Evolutionary conservation across 352 stramenopile species (phyloP).

Genomic region (Thalassiosira ordinaria): DNA sequence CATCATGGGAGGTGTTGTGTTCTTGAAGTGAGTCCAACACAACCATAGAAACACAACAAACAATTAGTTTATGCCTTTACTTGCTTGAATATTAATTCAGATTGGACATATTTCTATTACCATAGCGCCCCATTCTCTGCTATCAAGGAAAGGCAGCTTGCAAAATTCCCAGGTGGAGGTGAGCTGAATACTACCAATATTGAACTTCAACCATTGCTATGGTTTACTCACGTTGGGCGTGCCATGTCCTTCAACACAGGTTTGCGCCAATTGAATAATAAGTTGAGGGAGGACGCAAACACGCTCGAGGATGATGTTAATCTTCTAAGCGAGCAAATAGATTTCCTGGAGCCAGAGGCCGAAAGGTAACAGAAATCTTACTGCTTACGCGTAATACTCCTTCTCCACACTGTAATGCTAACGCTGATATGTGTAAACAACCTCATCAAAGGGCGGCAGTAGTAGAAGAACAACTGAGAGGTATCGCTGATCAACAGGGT

Average conservation of each 20-base stretch:
- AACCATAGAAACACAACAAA: too few species aligned
- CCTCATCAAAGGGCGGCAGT: conserved; percentile 27
- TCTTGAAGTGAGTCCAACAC: conserved; percentile 41
- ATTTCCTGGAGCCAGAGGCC: conserved; percentile 46
- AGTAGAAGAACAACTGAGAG: conserved; percentile 42
- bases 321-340: conserved; percentile 27
- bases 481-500: conserved; percentile 40
- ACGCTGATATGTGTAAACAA: too few species aligned
- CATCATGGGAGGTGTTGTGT: conserved; percentile 40
- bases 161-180: conserved; percentile 49
- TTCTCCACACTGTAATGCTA: too few species aligned
- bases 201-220: too few species aligned
- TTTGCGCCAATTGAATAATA: conserved; percentile 53
- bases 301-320: conserved; percentile 38
- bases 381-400: conserved; percentile 11
- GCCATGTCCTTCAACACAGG: too few species aligned
- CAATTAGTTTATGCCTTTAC: too few species aligned
- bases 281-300: conserved; percentile 45
- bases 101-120: too few species aligned
- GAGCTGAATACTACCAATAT: too few species aligned
- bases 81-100: too few species aligned
- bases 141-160: conserved; percentile 46
- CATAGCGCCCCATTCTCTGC: conserved; percentile 34
- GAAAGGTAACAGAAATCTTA: too few species aligned
- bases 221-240: too few species aligned